Evolutionary conservation across 129 eudicot species (phyloP).

Genomic region (Artemisia argyi): DNA sequence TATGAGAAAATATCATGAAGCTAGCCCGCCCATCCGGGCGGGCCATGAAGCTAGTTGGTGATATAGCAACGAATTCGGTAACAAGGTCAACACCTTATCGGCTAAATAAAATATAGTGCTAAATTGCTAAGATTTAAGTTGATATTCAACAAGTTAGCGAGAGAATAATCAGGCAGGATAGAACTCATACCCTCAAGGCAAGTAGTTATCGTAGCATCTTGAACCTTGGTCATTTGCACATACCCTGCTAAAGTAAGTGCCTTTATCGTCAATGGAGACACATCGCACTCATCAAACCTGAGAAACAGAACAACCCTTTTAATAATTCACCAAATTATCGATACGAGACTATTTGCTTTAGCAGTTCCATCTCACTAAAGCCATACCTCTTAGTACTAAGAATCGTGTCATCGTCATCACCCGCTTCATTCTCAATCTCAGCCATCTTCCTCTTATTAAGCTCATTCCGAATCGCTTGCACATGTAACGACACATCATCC

Average conservation of each 20-base stretch:
- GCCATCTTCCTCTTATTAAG: constrained; percentile 44
- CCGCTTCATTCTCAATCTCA: too few relatives aligned
- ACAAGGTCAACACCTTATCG: neutral
- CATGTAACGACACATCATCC: constrained; percentile 51
- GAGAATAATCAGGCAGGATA: neutral
- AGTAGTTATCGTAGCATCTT: constrained; percentile 74
- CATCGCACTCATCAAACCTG: constrained; percentile 88
- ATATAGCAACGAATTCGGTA: too few relatives aligned
- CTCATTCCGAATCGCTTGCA: constrained; percentile 66
- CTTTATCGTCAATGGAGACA: constrained; percentile 72
- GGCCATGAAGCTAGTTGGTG: too few relatives aligned
- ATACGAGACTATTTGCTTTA: constrained; percentile 4
- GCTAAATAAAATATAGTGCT: neutral
- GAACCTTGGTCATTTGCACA: constrained; percentile 83
- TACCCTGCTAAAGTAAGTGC: constrained; percentile 86
- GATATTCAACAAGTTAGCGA: neutral
- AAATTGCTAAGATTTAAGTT: neutral
- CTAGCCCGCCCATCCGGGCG: too few relatives aligned
- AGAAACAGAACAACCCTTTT: constrained; percentile 11
- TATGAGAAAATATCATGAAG: too few relatives aligned
- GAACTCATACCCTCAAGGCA: constrained; percentile 68
- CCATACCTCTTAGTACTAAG: too few relatives aligned
- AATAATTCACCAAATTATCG: neutral
- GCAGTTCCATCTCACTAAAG: neutral
- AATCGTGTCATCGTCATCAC: too few relatives aligned